Percentiles rank a stretch among this genome's conserved stretches.
Conservation (phyloP, 2,329 filamentous ascomycete genomes). For the Microthyrium microscopicum region DNA sequence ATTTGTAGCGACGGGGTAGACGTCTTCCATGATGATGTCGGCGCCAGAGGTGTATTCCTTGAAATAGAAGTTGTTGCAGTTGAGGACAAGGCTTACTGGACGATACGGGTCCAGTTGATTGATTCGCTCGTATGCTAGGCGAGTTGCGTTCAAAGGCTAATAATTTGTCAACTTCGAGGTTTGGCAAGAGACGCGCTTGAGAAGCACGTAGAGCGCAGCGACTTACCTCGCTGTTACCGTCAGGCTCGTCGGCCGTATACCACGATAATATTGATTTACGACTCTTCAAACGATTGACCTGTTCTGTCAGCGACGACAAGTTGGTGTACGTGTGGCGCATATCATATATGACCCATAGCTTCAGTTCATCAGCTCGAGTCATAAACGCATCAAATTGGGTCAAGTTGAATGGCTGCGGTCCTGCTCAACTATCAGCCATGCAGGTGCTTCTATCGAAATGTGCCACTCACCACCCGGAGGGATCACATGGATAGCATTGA, state of each 20-base stretch:
- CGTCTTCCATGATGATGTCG: constrained; percentile 43
- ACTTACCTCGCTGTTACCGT: constrained; percentile 39
- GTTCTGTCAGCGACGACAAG: constrained; percentile 19
- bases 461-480: constrained; percentile 18
- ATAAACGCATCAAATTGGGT: constrained; percentile 24
- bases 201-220: constrained; percentile 27
- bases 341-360: constrained; percentile 32
- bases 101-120: constrained; percentile 41
- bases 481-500: constrained; percentile 30
- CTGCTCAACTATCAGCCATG: no score
- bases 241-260: constrained; percentile 37
- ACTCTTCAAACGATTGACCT: constrained; percentile 19
- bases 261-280: constrained; percentile 25
- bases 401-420: constrained; percentile 11
- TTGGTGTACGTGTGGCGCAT: constrained; percentile 26
- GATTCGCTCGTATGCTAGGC: constrained; percentile 16
- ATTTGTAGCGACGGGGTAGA: constrained; percentile 43
- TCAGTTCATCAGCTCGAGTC: constrained; percentile 25
- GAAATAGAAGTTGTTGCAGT: constrained; percentile 47
- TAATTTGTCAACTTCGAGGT: no score
- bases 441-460: no score
- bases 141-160: neutral
- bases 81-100: constrained; percentile 40
- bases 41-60: constrained; percentile 35
- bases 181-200: no score